Evolutionary conservation across 2,329 filamentous ascomycete species (phyloP).

Genomic region (Pyrenophora graminea): DNA sequence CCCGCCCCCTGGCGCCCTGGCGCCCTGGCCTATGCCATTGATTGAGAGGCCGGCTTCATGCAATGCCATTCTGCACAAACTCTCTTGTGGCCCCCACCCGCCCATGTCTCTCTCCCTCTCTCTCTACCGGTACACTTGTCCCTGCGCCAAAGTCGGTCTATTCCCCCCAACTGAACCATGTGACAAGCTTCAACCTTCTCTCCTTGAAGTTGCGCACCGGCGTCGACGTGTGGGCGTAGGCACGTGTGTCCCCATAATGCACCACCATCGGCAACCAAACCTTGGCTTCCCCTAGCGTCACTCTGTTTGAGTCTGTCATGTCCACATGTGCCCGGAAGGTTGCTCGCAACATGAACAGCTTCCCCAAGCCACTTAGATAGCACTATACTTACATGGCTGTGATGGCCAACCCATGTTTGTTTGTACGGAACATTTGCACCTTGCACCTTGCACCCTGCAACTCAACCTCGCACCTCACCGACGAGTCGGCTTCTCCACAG

Average conservation of each 20-base stretch:
- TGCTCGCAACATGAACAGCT: background rate
- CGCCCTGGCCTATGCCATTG: background rate
- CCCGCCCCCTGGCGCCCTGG: background rate
- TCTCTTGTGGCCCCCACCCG: background rate
- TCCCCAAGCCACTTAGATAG: background rate
- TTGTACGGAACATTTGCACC: too few relatives aligned
- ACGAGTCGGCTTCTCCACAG: background rate
- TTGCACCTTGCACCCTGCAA: too few relatives aligned
- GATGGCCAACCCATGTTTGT: background rate
- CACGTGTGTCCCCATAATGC: background rate
- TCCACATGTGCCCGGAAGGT: too few relatives aligned
- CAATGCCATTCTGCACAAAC: background rate
- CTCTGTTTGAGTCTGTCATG: too few relatives aligned
- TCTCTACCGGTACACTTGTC: background rate
- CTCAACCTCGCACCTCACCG: too few relatives aligned
- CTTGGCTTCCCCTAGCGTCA: background rate
- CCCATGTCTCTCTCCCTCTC: background rate
- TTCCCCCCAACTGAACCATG: background rate
- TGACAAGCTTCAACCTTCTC: background rate
- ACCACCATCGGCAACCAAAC: background rate
- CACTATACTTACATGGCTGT: background rate
- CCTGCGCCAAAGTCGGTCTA: background rate
- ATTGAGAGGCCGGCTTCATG: background rate
- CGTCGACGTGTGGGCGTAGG: too few relatives aligned
- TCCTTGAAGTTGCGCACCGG: background rate